Evolutionary conservation across 805 yeast genomes (phyloP).

Genomic region (Cyberlindnera mississippiensis): DNA sequence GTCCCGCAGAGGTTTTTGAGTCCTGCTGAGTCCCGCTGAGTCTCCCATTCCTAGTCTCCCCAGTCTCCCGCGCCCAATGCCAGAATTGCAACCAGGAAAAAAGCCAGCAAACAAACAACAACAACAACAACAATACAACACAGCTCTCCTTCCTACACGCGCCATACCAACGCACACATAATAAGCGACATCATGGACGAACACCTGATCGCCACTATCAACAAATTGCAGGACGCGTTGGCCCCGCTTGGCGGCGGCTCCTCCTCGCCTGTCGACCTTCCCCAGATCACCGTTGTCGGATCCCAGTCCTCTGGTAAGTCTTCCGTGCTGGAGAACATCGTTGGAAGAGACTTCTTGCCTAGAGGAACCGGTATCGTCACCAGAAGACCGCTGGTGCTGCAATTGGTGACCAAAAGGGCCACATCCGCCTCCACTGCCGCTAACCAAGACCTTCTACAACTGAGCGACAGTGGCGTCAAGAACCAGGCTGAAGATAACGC

Average conservation of each 20-base stretch:
- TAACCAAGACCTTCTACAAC: slow-evolving; percentile 67
- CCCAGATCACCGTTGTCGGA: slow-evolving; percentile 96
- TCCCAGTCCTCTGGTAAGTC: slow-evolving; percentile 96
- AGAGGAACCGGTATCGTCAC: slow-evolving; percentile 98
- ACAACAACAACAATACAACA: background rate
- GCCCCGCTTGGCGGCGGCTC: slow-evolving; percentile 85
- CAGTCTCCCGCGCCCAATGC: too few species aligned
- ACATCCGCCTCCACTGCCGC: slow-evolving; percentile 48
- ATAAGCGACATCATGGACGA: slow-evolving; percentile 65
- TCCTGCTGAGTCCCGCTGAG: too few species aligned
- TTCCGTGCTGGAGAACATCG: slow-evolving; percentile 90
- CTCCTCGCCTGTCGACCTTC: slow-evolving; percentile 80
- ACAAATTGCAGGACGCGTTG: slow-evolving; percentile 80
- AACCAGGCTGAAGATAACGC: slow-evolving; percentile 52
- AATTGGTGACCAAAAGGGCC: slow-evolving; percentile 52
- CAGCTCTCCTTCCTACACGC: background rate
- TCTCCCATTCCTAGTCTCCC: too few species aligned
- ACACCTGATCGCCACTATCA: slow-evolving; percentile 67
- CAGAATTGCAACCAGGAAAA: too few species aligned
- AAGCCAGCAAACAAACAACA: slow-evolving; percentile 1
- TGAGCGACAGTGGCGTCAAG: slow-evolving; percentile 45
- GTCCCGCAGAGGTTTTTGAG: too few species aligned
- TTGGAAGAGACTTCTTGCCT: slow-evolving; percentile 92
- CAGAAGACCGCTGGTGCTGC: slow-evolving; percentile 87
- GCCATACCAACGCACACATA: too few species aligned